These are phyloP conservation scores for Penicillium parvum DNA, from an alignment of 495 filamentous ascomycete genomes.

Conservation along the genomic window DNA sequence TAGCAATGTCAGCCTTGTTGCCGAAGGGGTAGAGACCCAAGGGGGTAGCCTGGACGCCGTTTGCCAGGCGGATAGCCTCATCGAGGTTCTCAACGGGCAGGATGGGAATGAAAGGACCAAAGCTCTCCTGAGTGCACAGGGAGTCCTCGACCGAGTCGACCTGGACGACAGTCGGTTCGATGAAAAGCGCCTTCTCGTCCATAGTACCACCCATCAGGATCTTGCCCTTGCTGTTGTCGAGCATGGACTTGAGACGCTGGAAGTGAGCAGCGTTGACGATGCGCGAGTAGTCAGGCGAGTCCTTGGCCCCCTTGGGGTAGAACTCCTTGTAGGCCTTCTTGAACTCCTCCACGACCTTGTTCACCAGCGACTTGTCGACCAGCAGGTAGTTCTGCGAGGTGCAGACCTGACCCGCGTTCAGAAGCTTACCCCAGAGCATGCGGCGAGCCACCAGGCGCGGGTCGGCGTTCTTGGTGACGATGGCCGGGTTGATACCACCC, in stretches of 20 bases:
- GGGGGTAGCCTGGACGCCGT: slow-evolving; percentile 72
- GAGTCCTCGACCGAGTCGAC: slow-evolving; percentile 72
- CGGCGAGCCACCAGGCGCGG: slow-evolving; percentile 75
- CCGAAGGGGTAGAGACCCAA: slow-evolving; percentile 83
- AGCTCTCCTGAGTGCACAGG: slow-evolving; percentile 75
- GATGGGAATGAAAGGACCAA: slow-evolving; percentile 83
- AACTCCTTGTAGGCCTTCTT: slow-evolving; percentile 69
- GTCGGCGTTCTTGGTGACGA: slow-evolving; percentile 78
- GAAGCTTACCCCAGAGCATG: slow-evolving; percentile 79
- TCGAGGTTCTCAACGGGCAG: slow-evolving; percentile 70
- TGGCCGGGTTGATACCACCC: slow-evolving; percentile 86
- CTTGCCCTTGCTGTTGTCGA: slow-evolving; percentile 76
- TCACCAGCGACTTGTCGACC: slow-evolving; percentile 68
- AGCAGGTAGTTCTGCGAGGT: slow-evolving; percentile 85
- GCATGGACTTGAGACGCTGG: slow-evolving; percentile 79
- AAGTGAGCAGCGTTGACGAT: slow-evolving; percentile 79
- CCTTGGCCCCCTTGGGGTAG: slow-evolving; percentile 76
- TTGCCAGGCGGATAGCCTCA: slow-evolving; percentile 73
- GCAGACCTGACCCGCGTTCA: slow-evolving; percentile 87
- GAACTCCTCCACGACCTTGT: slow-evolving; percentile 69
- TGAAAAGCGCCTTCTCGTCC: slow-evolving; percentile 73
- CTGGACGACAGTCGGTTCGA: slow-evolving; percentile 80
- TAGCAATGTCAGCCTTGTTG: slow-evolving; percentile 64
- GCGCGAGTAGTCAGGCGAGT: slow-evolving; percentile 66
- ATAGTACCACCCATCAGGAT: slow-evolving; percentile 80